phyloP scores from a whole-genome alignment of 768 basidiomycete genomes.

The Suillus hirtellus region DNA sequence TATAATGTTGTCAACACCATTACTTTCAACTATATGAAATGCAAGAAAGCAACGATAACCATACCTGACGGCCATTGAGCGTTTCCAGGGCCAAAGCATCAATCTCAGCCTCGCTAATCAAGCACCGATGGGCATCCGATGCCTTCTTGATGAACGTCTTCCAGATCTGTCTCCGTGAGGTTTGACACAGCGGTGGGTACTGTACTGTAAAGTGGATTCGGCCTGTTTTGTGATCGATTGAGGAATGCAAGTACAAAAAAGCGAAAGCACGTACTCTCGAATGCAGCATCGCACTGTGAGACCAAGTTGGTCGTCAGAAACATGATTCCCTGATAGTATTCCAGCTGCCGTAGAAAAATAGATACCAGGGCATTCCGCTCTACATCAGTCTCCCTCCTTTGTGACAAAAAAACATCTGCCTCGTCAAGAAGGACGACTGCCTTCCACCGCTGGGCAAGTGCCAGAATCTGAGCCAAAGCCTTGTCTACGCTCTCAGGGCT shows the following conservation, averaged over 20 bases:
- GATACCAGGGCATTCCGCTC: conserved; percentile 65
- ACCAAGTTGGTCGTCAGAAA: conserved; percentile 55
- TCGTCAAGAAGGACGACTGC: conserved; percentile 60
- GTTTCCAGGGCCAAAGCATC: background rate
- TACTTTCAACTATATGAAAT: background rate
- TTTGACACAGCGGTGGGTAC: conserved; percentile 31
- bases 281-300: conserved; percentile 58
- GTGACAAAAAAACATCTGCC: conserved; percentile 55
- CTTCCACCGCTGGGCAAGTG: conserved; percentile 58
- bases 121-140: too few species aligned
- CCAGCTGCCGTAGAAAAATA: conserved; percentile 61
- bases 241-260: background rate
- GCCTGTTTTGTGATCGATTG: conserved; percentile 18
- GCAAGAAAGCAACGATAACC: background rate
- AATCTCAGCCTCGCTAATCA: background rate
- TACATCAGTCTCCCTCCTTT: conserved; percentile 47
- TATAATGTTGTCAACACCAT: too few species aligned
- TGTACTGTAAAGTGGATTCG: conserved; percentile 37
- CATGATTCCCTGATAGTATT: conserved; percentile 60
- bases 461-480: conserved; percentile 33
- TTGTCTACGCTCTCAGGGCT: background rate
- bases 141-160: background rate
- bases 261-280: conserved; percentile 36
- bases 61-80: conserved; percentile 1
- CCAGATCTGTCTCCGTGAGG: conserved; percentile 16